phyloP scores from a whole-genome alignment of 768 basidiomycete genomes.

The Gelatoporia subvermispora region DNA sequence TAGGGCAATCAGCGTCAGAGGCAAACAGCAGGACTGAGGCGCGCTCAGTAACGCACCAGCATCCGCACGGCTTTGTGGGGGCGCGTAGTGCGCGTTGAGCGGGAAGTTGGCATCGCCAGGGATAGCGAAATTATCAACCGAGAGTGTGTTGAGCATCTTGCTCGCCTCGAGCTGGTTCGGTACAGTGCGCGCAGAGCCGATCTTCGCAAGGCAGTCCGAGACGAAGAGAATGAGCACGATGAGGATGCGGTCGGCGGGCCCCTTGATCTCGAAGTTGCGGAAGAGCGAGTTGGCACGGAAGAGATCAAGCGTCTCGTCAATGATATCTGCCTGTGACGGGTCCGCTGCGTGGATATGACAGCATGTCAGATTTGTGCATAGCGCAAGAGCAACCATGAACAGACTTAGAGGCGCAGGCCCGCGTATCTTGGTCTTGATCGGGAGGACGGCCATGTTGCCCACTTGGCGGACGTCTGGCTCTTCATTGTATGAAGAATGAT shows the following conservation, averaged over 20 bases:
- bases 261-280: slow-evolving; percentile 99
- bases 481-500: slow-evolving; percentile 93
- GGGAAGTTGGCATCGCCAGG: slow-evolving; percentile 96
- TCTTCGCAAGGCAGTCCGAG: slow-evolving; percentile 92
- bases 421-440: slow-evolving; percentile 86
- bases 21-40: not conserved
- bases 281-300: slow-evolving; percentile 99
- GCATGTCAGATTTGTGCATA: slow-evolving; percentile 6
- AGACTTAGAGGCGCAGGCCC: slow-evolving; percentile 85
- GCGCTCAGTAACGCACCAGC: slow-evolving; percentile 53
- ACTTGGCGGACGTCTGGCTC: slow-evolving; percentile 74
- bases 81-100: slow-evolving; percentile 86
- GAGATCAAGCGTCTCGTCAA: slow-evolving; percentile 93
- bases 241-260: slow-evolving; percentile 90
- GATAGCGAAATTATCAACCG: slow-evolving; percentile 89
- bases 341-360: slow-evolving; percentile 51
- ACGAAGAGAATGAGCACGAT: slow-evolving; percentile 98
- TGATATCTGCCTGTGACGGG: slow-evolving; percentile 74
- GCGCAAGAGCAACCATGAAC: slow-evolving; percentile 17
- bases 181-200: slow-evolving; percentile 65
- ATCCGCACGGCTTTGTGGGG: slow-evolving; percentile 71
- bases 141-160: slow-evolving; percentile 85
- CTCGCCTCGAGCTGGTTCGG: slow-evolving; percentile 79
- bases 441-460: slow-evolving; percentile 86
- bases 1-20: not conserved